phyloP scores from a whole-genome alignment of 2,329 filamentous ascomycete species.

The Aspergillus neotritici region DNA sequence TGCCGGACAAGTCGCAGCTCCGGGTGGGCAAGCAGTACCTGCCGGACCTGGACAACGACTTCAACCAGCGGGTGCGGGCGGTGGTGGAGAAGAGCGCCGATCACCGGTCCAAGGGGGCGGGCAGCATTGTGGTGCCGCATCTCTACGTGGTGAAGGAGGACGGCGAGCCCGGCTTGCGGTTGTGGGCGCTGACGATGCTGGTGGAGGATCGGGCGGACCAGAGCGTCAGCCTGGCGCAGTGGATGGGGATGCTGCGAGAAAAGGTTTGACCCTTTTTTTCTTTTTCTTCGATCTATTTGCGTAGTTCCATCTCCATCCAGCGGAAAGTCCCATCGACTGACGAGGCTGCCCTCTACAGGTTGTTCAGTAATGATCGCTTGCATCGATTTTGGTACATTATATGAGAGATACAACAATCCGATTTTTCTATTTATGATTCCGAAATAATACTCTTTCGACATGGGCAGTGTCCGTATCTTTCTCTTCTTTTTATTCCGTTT shows the following conservation, averaged over 20 bases:
- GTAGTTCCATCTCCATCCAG: constrained; percentile 7
- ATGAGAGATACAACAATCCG: constrained; percentile 19
- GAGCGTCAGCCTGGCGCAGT: constrained; percentile 86
- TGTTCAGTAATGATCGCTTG: constrained; percentile 27
- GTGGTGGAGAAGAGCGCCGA: constrained; percentile 91
- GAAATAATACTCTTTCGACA: too few relatives aligned
- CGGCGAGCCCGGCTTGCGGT: constrained; percentile 86
- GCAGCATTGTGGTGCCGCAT: constrained; percentile 87
- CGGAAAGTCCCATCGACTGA: constrained; percentile 21
- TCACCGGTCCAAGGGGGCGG: constrained; percentile 77
- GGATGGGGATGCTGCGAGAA: constrained; percentile 85
- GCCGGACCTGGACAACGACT: constrained; percentile 87
- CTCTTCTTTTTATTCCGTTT: too few relatives aligned
- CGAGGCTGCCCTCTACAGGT: constrained; percentile 23
- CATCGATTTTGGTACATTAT: constrained; percentile 17
- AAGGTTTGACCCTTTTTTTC: constrained; percentile 61
- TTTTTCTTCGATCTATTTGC: constrained; percentile 8
- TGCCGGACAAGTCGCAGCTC: constrained; percentile 73
- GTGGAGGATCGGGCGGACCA: constrained; percentile 95
- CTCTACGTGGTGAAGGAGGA: constrained; percentile 93
- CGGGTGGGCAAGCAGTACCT: constrained; percentile 86
- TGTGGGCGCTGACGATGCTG: constrained; percentile 94
- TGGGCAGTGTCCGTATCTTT: too few relatives aligned
- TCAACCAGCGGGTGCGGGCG: constrained; percentile 87
- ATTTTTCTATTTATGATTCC: constrained; percentile 1